A percentile compares a stretch with the other conserved stretches of the same genome.
Conservation (phyloP, 768 basidiomycete genomes). For the Termitomyces sp. region DNA sequence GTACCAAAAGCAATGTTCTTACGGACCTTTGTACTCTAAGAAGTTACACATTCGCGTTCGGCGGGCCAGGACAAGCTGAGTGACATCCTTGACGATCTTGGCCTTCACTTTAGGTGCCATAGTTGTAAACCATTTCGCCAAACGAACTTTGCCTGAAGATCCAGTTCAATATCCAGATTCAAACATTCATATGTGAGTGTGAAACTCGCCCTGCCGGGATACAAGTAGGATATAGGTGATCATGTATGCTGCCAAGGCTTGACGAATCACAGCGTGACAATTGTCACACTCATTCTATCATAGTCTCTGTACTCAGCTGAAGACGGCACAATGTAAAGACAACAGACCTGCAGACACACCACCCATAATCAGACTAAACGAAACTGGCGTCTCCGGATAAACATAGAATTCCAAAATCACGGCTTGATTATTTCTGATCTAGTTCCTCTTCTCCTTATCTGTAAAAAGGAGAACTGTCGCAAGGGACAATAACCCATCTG, state of each 20-base stretch:
- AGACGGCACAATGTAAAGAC: too few species aligned
- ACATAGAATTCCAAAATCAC: not conserved
- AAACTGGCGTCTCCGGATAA: not conserved
- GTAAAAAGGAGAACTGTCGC: not conserved
- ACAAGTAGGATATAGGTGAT: constrained; percentile 98
- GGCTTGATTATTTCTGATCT: constrained; percentile 2
- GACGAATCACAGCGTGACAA: constrained; percentile 7
- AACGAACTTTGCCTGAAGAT: constrained; percentile 81
- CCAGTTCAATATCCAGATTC: constrained; percentile 1
- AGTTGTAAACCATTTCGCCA: constrained; percentile 98
- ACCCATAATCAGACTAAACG: not conserved
- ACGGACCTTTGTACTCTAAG: constrained; percentile 93
- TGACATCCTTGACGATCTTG: constrained; percentile 99
- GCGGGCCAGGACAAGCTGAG: constrained; percentile 91
- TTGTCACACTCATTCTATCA: not conserved
- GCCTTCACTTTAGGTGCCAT: constrained; percentile 85
- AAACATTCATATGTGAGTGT: constrained; percentile 3
- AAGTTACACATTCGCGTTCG: constrained; percentile 99
- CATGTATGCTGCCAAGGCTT: constrained; percentile 33
- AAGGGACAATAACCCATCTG: not conserved
- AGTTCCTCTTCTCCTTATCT: constrained; percentile 7
- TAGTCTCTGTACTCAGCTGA: too few species aligned
- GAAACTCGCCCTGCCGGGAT: constrained; percentile 79
- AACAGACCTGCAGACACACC: not conserved
- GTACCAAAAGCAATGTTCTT: not conserved